phyloP scores from a whole-genome alignment of 495 filamentous ascomycete genomes.

The Podospora pseudoanserina region DNA sequence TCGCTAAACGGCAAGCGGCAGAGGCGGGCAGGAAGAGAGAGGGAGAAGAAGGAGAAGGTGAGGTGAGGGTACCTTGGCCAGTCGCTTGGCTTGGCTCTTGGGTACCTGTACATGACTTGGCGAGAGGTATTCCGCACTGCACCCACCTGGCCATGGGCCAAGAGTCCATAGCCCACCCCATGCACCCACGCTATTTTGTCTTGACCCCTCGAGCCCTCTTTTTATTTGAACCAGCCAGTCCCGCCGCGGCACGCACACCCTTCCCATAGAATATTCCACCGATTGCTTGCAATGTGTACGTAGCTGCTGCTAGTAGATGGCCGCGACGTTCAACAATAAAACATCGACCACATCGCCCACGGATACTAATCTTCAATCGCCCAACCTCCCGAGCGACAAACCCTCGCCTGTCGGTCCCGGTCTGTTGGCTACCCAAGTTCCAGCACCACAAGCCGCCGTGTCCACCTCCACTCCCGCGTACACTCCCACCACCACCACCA shows the following conservation, averaged over 20 bases:
- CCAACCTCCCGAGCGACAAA: not conserved
- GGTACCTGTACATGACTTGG: slow-evolving; percentile 21
- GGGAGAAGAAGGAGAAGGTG: too few species aligned
- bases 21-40: slow-evolving; percentile 1
- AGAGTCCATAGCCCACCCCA: slow-evolving; percentile 6
- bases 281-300: slow-evolving; percentile 19
- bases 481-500: slow-evolving; percentile 9
- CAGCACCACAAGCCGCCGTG: slow-evolving; percentile 8
- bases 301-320: slow-evolving; percentile 37
- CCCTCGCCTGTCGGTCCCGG: not conserved
- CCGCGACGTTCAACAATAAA: slow-evolving; percentile 29
- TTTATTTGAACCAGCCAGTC: slow-evolving; percentile 38
- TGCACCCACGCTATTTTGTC: slow-evolving; percentile 21
- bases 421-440: slow-evolving; percentile 6
- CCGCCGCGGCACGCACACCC: slow-evolving; percentile 26
- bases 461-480: slow-evolving; percentile 8
- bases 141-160: slow-evolving; percentile 5
- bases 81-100: slow-evolving; percentile 12
- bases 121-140: slow-evolving; percentile 4
- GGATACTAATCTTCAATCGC: slow-evolving; percentile 7
- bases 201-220: slow-evolving; percentile 12
- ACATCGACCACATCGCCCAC: slow-evolving; percentile 15
- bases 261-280: slow-evolving; percentile 22
- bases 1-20: slow-evolving; percentile 33
- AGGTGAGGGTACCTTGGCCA: slow-evolving; percentile 14